Conservation (phyloP, 73 alveolate species). For the Tetrahymena borealis region DNA sequence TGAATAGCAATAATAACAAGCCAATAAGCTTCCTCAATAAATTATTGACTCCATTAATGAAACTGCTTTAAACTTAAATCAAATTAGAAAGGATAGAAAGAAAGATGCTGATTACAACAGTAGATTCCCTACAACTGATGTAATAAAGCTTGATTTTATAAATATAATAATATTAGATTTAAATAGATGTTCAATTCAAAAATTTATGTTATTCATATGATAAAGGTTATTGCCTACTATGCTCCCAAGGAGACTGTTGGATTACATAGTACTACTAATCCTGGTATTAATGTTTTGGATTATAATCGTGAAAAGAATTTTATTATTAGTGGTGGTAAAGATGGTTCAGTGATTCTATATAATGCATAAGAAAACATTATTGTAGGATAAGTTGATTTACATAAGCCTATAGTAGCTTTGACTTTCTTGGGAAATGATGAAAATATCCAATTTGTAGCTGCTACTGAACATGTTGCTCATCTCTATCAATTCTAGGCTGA, state of each 20-base stretch:
- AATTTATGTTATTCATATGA: neutral
- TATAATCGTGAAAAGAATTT: constrained; percentile 1
- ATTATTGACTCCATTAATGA: neutral
- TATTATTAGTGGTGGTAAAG: constrained; percentile 18
- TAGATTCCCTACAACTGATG: constrained; percentile 32
- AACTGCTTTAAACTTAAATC: constrained; percentile 9
- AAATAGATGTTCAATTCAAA: neutral
- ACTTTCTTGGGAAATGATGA: constrained; percentile 19
- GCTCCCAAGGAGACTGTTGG: neutral
- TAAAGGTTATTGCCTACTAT: constrained; percentile 16
- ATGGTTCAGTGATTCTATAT: constrained; percentile 18
- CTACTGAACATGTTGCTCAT: constrained; percentile 17
- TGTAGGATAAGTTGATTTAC: neutral
- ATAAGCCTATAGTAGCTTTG: neutral
- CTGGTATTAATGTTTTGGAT: constrained; percentile 1
- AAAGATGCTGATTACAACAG: constrained; percentile 4
- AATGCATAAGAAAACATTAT: neutral
- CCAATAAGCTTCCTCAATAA: constrained; percentile 1
- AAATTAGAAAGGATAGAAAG: constrained; percentile 16
- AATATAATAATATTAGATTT: neutral
- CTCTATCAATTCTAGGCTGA: neutral
- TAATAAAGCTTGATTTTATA: no score
- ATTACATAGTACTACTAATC: neutral
- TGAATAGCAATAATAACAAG: neutral
- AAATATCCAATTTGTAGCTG: constrained; percentile 16